Evolutionary conservation across 768 basidiomycete species (phyloP).

Genomic region (Boletus pseudo-olivaceus): DNA sequence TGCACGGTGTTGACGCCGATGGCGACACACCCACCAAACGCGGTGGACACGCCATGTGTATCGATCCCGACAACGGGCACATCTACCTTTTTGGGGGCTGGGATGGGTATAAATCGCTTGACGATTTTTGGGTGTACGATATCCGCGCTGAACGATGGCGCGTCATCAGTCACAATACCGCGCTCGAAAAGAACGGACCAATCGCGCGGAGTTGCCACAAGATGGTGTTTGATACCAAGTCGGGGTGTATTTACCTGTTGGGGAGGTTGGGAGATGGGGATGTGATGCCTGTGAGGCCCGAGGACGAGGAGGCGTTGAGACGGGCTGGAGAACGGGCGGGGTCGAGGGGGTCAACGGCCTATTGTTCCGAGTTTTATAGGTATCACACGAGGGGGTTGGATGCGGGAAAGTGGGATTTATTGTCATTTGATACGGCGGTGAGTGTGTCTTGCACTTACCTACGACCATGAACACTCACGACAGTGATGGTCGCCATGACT

Average conservation of each 20-base stretch:
- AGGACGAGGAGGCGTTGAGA: constrained; percentile 18
- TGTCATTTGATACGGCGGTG: constrained; percentile 67
- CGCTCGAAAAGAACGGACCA: constrained; percentile 60
- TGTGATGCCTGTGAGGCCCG: constrained; percentile 26
- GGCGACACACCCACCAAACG: constrained; percentile 62
- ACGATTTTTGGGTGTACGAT: constrained; percentile 77
- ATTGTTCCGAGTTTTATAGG: constrained; percentile 70
- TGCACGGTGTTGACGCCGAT: constrained; percentile 58
- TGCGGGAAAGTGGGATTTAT: constrained; percentile 67
- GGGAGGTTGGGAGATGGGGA: constrained; percentile 64
- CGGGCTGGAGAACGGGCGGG: constrained; percentile 21
- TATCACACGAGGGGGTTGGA: constrained; percentile 45
- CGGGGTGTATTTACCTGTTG: constrained; percentile 68
- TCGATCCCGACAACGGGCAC: constrained; percentile 56
- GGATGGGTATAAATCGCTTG: constrained; percentile 67
- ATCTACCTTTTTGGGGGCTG: constrained; percentile 82
- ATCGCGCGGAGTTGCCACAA: constrained; percentile 74
- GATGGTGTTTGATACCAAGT: constrained; percentile 74
- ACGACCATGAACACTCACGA: not conserved
- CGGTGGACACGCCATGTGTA: constrained; percentile 81
- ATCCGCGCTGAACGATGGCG: constrained; percentile 60
- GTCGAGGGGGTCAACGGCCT: constrained; percentile 25
- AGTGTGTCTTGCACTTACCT: constrained; percentile 26
- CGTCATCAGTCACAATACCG: constrained; percentile 52
- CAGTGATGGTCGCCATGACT: not conserved